Percentiles rank a stretch among this genome's conserved stretches.
These are phyloP conservation scores for Trametes cubensis DNA, from an alignment of 768 basidiomycete species.

Conservation along the genomic window DNA sequence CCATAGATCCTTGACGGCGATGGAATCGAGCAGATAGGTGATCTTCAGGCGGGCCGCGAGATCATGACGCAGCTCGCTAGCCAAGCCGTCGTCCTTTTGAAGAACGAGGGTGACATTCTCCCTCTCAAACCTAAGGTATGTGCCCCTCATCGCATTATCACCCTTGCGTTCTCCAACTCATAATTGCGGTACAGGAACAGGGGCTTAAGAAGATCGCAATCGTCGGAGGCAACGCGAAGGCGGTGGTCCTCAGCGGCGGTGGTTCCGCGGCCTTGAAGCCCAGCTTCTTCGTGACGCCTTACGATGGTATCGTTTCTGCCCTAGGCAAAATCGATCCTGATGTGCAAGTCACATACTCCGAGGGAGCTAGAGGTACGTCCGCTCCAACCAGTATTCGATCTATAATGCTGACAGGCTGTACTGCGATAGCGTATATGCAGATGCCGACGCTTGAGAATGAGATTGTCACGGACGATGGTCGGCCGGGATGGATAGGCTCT, in stretches of 20 bases:
- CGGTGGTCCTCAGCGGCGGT: constrained; percentile 63
- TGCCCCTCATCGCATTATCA: background rate
- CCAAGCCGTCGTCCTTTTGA: constrained; percentile 73
- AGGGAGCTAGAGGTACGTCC: constrained; percentile 65
- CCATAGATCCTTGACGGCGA: constrained; percentile 69
- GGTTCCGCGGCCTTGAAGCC: constrained; percentile 75
- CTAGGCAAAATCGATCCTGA: constrained; percentile 44
- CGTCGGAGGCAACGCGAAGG: constrained; percentile 73
- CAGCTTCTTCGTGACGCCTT: constrained; percentile 76
- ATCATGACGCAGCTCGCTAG: constrained; percentile 71
- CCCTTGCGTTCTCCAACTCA: background rate
- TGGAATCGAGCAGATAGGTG: constrained; percentile 62
- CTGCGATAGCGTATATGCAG: constrained; percentile 56
- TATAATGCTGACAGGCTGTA: background rate
- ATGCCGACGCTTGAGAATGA: constrained; percentile 72
- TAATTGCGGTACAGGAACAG: constrained; percentile 21
- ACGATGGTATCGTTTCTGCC: constrained; percentile 70
- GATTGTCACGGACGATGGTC: constrained; percentile 57
- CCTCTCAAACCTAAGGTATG: constrained; percentile 48
- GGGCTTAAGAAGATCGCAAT: constrained; percentile 71
- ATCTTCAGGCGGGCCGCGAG: constrained; percentile 60
- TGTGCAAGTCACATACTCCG: constrained; percentile 63
- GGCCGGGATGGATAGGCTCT: constrained; percentile 65
- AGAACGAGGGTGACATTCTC: constrained; percentile 60
- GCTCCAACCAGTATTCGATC: background rate